Conservation (phyloP, 176 grass and related monocot genomes). For the Otatea glauca region DNA sequence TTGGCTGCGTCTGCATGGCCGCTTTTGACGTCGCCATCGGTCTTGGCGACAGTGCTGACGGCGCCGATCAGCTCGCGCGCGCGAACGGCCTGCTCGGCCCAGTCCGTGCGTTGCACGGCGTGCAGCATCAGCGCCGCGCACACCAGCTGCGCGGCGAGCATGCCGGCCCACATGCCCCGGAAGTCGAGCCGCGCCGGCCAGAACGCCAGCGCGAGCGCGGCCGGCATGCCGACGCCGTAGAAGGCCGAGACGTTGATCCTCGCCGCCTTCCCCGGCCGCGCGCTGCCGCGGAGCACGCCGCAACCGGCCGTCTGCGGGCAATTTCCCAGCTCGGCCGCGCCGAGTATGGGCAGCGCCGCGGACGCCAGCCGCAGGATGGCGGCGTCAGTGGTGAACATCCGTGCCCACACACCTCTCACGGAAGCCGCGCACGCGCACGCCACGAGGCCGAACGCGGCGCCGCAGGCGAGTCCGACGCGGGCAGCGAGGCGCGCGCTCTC, state of each 20-base stretch:
- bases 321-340: constrained; percentile 86
- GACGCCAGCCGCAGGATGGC: constrained; percentile 57
- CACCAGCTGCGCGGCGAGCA: constrained; percentile 76
- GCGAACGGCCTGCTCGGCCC: constrained; percentile 56
- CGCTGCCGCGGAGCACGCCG: constrained; percentile 83
- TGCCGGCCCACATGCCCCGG: constrained; percentile 74
- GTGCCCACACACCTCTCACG: constrained; percentile 64
- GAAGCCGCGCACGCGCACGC: constrained; percentile 59
- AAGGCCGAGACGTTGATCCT: constrained; percentile 70
- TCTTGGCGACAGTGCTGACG: neutral
- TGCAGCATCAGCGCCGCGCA: constrained; percentile 75
- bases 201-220: constrained; percentile 70
- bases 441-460: constrained; percentile 54
- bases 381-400: constrained; percentile 69
- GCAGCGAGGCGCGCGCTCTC: constrained; percentile 62
- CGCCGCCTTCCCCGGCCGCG: constrained; percentile 56
- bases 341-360: constrained; percentile 69
- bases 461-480: constrained; percentile 52
- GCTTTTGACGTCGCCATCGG: constrained; percentile 25
- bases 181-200: constrained; percentile 63
- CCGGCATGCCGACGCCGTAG: constrained; percentile 87
- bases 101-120: constrained; percentile 60
- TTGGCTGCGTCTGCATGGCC: constrained; percentile 33
- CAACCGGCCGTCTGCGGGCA: constrained; percentile 86
- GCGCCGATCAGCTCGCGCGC: constrained; percentile 52